These are phyloP conservation scores for Paramecium primaurelia DNA, from an alignment of 73 alveolate genomes.

Conservation along the genomic window DNA sequence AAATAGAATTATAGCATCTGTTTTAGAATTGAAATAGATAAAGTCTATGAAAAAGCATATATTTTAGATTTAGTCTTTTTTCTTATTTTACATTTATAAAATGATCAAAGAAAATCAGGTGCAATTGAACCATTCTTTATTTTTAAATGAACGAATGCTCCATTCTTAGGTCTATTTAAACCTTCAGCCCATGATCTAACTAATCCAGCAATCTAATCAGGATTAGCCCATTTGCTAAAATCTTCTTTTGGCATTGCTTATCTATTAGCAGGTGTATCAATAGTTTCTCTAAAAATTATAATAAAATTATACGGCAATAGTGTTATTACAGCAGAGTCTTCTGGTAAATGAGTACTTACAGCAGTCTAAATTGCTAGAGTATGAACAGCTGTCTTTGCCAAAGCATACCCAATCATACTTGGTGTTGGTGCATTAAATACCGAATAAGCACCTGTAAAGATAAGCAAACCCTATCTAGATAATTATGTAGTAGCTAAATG, in stretches of 20 bases:
- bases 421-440: slow-evolving; percentile 77
- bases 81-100: background rate
- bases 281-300: slow-evolving; percentile 54
- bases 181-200: slow-evolving; percentile 86
- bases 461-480: slow-evolving; percentile 70
- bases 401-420: slow-evolving; percentile 76
- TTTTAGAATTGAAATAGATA: too few species aligned
- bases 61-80: background rate
- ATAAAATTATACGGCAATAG: slow-evolving; percentile 67
- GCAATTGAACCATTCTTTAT: slow-evolving; percentile 67
- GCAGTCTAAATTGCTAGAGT: slow-evolving; percentile 73
- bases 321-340: slow-evolving; percentile 71
- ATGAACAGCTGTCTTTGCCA: slow-evolving; percentile 85
- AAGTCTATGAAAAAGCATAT: background rate
- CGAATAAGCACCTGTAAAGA: slow-evolving; percentile 85
- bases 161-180: slow-evolving; percentile 74
- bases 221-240: slow-evolving; percentile 74
- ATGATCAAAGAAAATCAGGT: slow-evolving; percentile 77
- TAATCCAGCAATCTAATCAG: slow-evolving; percentile 77
- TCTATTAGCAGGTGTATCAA: slow-evolving; percentile 82
- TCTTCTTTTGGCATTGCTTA: slow-evolving; percentile 87
- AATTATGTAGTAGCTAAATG: slow-evolving; percentile 77
- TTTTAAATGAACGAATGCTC: slow-evolving; percentile 72
- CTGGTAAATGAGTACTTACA: slow-evolving; percentile 72
- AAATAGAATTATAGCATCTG: too few species aligned